A percentile compares a stretch with the other conserved stretches of the same genome.
Conservation (phyloP, 176 grass and related monocot species). For the Aegilops longissima region DNA sequence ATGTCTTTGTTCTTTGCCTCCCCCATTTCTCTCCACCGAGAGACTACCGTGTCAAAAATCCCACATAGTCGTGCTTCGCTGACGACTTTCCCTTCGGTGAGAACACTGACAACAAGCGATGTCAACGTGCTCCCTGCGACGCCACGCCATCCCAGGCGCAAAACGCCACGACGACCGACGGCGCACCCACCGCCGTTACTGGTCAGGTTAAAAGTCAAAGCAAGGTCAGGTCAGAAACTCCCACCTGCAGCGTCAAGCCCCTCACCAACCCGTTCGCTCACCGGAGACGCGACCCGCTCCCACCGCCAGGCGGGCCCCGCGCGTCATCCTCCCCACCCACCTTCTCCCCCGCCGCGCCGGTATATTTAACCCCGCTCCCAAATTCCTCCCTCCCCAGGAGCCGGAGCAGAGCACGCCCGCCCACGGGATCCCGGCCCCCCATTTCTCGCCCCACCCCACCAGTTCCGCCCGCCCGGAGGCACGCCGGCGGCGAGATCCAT, state of each 20-base stretch:
- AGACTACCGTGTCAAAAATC: no score
- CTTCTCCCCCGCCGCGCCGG: constrained; percentile 16
- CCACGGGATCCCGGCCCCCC: constrained; percentile 14
- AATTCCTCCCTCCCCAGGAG: background rate
- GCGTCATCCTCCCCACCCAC: constrained; percentile 20
- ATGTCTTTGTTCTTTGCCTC: no score
- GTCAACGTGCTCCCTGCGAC: no score
- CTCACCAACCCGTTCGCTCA: background rate
- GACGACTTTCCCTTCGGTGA: no score
- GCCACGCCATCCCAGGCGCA: no score
- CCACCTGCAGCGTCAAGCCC: no score
- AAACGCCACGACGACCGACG: no score
- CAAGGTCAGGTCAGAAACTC: background rate
- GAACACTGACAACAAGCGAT: no score
- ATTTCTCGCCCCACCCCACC: background rate
- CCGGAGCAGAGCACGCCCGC: background rate
- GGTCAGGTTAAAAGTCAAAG: background rate
- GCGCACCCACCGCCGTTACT: background rate
- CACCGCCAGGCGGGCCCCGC: background rate
- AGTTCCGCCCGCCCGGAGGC: background rate
- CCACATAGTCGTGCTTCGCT: no score
- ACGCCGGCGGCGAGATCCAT: constrained; percentile 17
- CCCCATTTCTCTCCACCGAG: no score
- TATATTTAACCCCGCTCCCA: constrained; percentile 38
- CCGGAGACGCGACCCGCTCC: background rate